phyloP scores from a whole-genome alignment of 2,329 filamentous ascomycete genomes.

The Tolypocladium sp. region DNA sequence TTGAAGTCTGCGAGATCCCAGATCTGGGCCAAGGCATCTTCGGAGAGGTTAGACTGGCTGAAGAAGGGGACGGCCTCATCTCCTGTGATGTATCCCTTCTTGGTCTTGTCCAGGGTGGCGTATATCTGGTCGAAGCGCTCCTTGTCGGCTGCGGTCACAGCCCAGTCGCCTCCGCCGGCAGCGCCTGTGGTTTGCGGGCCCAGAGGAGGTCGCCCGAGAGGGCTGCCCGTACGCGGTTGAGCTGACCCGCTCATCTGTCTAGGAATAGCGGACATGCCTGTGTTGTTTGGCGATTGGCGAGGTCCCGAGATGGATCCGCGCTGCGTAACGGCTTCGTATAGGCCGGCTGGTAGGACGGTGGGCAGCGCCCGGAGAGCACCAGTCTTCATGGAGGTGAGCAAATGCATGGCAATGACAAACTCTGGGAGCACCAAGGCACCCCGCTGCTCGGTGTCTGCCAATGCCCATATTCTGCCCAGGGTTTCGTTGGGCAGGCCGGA shows the following conservation, averaged over 20 bases:
- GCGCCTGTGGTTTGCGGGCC: slow-evolving; percentile 30
- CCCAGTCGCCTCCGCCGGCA: slow-evolving; percentile 52
- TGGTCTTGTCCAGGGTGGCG: slow-evolving; percentile 68
- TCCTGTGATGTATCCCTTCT: slow-evolving; percentile 77
- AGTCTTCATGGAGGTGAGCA: slow-evolving; percentile 84
- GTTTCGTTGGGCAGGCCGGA: slow-evolving; percentile 83
- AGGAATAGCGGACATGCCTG: slow-evolving; percentile 59
- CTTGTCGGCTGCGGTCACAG: slow-evolving; percentile 77
- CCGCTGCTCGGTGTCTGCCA: slow-evolving; percentile 88
- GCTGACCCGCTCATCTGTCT: slow-evolving; percentile 70
- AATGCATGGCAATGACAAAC: slow-evolving; percentile 97
- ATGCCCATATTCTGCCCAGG: slow-evolving; percentile 90
- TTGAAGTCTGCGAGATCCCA: slow-evolving; percentile 97
- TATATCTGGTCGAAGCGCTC: slow-evolving; percentile 81
- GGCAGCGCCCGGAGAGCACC: slow-evolving; percentile 73
- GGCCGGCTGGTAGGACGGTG: slow-evolving; percentile 66
- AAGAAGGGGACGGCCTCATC: slow-evolving; percentile 94
- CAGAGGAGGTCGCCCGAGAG: slow-evolving; percentile 42
- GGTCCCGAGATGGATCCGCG: slow-evolving; percentile 35
- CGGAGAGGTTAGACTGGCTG: slow-evolving; percentile 80
- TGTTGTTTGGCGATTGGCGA: slow-evolving; percentile 41
- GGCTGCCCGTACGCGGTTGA: slow-evolving; percentile 53
- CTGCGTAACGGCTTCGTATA: slow-evolving; percentile 85
- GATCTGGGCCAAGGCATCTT: slow-evolving; percentile 84
- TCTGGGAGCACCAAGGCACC: slow-evolving; percentile 80